A percentile compares a stretch with the other conserved stretches of the same genome.
phyloP scores from a whole-genome alignment of 495 filamentous ascomycete genomes.

The Talaromyces liani region DNA sequence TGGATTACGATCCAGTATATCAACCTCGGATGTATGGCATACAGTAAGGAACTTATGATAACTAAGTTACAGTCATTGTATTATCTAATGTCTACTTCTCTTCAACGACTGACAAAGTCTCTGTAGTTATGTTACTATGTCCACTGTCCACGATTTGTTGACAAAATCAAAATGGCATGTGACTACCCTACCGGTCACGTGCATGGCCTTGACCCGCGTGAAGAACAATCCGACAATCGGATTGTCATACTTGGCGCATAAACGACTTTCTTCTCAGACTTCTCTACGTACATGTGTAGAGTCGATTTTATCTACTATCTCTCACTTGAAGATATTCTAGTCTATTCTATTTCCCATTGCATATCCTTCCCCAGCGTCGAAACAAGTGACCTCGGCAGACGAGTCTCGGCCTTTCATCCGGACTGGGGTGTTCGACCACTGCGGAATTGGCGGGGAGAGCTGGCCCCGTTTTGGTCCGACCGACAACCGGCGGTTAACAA shows the following conservation, averaged over 20 bases:
- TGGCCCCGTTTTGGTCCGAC: slow-evolving; percentile 1
- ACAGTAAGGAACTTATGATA: too few relatives aligned
- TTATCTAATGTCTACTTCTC: too few relatives aligned
- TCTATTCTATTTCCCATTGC: not conserved
- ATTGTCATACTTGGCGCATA: not conserved
- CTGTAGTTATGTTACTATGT: too few relatives aligned
- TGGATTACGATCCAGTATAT: not conserved
- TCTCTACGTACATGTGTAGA: too few relatives aligned
- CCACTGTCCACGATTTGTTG: too few relatives aligned
- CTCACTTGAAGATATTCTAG: not conserved
- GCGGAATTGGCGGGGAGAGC: not conserved
- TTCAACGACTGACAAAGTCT: too few relatives aligned
- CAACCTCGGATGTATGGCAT: not conserved
- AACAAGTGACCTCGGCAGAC: not conserved
- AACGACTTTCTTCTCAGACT: not conserved
- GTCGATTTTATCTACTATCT: not conserved
- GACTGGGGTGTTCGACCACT: not conserved
- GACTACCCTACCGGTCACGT: not conserved
- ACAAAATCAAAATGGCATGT: too few relatives aligned
- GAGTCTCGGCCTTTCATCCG: not conserved
- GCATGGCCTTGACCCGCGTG: not conserved
- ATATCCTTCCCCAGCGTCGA: not conserved
- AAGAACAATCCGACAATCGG: not conserved
- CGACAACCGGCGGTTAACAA: slow-evolving; percentile 1
- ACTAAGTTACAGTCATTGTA: too few relatives aligned